Evolutionary conservation across 148 eudicot genomes (phyloP).

Genomic region (Chenopodium suecicum): DNA sequence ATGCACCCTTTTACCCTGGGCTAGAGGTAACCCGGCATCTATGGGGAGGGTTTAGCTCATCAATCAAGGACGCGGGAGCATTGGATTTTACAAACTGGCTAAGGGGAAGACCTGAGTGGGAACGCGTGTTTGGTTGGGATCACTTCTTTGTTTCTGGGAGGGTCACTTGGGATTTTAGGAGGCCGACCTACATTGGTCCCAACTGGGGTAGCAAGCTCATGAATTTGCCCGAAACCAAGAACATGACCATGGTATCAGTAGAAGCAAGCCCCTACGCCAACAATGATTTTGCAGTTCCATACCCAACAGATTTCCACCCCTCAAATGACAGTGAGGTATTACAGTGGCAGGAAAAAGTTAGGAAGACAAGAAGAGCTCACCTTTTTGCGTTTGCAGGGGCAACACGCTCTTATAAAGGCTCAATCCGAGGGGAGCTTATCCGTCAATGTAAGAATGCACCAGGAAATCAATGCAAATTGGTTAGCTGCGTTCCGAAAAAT

Average conservation of each 20-base stretch:
- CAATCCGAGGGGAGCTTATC: slow-evolving; percentile 32
- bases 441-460: slow-evolving; percentile 30
- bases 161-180: slow-evolving; percentile 39
- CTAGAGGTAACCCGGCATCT: slow-evolving; percentile 33
- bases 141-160: slow-evolving; percentile 45
- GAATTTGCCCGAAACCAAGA: slow-evolving; percentile 30
- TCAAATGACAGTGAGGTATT: slow-evolving; percentile 27
- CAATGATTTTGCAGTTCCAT: slow-evolving; percentile 41
- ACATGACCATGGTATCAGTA: slow-evolving; percentile 33
- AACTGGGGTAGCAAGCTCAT: slow-evolving; percentile 45
- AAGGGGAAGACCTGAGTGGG: slow-evolving; percentile 38
- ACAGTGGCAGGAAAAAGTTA: slow-evolving; percentile 39
- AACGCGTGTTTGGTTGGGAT: slow-evolving; percentile 25
- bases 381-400: slow-evolving; percentile 41
- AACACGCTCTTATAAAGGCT: slow-evolving; percentile 23
- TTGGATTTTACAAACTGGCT: slow-evolving; percentile 31
- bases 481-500: slow-evolving; percentile 16
- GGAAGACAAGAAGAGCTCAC: slow-evolving; percentile 20
- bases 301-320: slow-evolving; percentile 52
- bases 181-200: not conserved
- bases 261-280: slow-evolving; percentile 31
- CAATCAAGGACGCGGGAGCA: slow-evolving; percentile 21
- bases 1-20: slow-evolving; percentile 44
- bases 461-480: slow-evolving; percentile 20
- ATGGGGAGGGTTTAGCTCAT: slow-evolving; percentile 13